Percentiles rank a stretch among this genome's conserved stretches.
These are phyloP conservation scores for Pythium sukuiense DNA, from an alignment of 352 stramenopile species.

Conservation along the genomic window DNA sequence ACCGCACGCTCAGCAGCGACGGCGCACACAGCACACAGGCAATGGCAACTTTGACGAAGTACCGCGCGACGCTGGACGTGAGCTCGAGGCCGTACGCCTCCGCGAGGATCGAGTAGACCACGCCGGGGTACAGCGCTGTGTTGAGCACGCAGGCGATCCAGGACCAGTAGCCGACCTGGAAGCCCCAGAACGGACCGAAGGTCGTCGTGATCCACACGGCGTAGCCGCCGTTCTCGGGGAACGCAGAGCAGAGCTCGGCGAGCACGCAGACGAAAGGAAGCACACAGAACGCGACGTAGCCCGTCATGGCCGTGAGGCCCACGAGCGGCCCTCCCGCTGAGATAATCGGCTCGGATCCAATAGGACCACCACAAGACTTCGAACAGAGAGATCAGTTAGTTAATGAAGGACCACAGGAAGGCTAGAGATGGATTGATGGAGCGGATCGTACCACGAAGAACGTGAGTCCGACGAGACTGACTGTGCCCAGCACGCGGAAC, in stretches of 20 bases:
- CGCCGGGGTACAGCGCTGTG: conserved; percentile 78
- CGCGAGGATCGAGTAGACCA: conserved; percentile 36
- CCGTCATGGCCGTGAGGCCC: conserved; percentile 56
- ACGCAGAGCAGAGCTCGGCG: conserved; percentile 7
- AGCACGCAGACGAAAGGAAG: conserved; percentile 84
- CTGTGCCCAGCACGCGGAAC: conserved; percentile 28
- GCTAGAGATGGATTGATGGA: neutral
- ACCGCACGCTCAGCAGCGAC: conserved; percentile 34
- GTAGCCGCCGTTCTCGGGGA: conserved; percentile 2
- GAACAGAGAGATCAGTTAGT: neutral
- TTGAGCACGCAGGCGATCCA: conserved; percentile 77
- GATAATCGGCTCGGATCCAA: conserved; percentile 33
- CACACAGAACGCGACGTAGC: conserved; percentile 83
- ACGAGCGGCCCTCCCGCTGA: conserved; percentile 40
- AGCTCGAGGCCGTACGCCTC: conserved; percentile 1
- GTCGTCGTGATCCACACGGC: conserved; percentile 84
- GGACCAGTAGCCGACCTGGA: conserved; percentile 57
- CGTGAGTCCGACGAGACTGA: conserved; percentile 29
- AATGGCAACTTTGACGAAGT: conserved; percentile 38
- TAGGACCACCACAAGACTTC: conserved; percentile 29
- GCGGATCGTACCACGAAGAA: conserved; percentile 29
- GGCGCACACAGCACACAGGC: conserved; percentile 36
- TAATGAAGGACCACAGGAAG: neutral
- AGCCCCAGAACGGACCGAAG: conserved; percentile 58
- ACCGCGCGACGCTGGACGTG: conserved; percentile 25